Percentiles rank a stretch among this genome's conserved stretches.
Conservation (phyloP, 1,284 basidiomycete genomes). For the Microbotryum violaceum region DNA sequence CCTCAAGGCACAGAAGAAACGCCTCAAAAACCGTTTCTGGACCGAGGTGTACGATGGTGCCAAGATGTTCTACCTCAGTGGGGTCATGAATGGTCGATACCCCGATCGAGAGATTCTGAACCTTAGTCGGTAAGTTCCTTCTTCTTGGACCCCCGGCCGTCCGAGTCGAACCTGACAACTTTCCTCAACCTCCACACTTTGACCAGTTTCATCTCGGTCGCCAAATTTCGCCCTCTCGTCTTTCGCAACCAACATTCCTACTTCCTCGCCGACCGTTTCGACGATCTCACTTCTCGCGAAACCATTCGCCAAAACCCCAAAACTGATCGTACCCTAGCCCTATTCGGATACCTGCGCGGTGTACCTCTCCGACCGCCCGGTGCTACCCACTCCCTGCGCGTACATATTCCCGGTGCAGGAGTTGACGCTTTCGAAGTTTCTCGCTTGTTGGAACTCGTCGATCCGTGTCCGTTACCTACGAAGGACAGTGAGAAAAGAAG, state of each 20-base stretch:
- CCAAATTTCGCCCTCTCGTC: conserved; percentile 96
- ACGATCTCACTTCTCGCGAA: conserved; percentile 89
- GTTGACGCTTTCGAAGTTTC: conserved; percentile 54
- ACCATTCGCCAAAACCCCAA: conserved; percentile 73
- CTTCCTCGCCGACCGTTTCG: conserved; percentile 88
- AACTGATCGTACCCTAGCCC: conserved; percentile 78
- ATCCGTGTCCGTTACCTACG: conserved; percentile 92
- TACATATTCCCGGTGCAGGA: conserved; percentile 93
- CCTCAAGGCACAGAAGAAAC: conserved; percentile 85
- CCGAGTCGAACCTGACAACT: no score
- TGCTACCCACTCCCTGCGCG: conserved; percentile 59
- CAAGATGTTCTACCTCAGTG: conserved; percentile 96
- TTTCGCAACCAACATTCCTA: conserved; percentile 96
- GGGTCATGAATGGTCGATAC: conserved; percentile 95
- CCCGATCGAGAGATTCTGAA: conserved; percentile 96
- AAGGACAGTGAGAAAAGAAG: conserved; percentile 84
- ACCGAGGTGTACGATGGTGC: conserved; percentile 98
- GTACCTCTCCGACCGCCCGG: conserved; percentile 60
- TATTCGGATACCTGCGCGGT: conserved; percentile 92
- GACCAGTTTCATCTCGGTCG: conserved; percentile 68
- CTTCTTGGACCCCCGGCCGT: neutral
- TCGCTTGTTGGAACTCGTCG: conserved; percentile 66
- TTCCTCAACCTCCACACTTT: no score
- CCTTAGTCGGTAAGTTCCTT: conserved; percentile 56
- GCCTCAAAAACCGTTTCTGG: conserved; percentile 99